These are phyloP conservation scores for Coprinopsis marcescibilis DNA, from an alignment of 768 basidiomycete species.

Conservation along the genomic window DNA sequence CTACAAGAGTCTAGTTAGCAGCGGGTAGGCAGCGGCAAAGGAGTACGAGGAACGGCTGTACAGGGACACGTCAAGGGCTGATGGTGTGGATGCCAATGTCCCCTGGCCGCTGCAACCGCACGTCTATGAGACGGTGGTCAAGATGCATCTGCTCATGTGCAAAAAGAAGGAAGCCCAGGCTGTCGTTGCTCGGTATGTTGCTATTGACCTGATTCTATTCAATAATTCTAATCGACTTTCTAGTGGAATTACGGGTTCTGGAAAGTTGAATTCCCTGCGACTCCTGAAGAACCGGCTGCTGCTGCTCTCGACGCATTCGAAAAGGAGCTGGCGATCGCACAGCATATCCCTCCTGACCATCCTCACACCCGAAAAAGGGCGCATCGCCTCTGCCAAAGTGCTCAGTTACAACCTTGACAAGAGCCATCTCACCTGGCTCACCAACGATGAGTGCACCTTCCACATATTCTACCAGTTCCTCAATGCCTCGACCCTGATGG, in stretches of 20 bases:
- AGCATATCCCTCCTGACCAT: constrained; percentile 74
- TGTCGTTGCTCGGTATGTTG: constrained; percentile 66
- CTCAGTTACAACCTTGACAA: constrained; percentile 86
- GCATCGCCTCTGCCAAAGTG: constrained; percentile 72
- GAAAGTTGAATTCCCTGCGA: constrained; percentile 70
- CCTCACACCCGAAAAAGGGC: constrained; percentile 62
- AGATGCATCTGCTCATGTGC: constrained; percentile 78
- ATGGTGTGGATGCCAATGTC: constrained; percentile 36
- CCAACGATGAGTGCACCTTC: constrained; percentile 81
- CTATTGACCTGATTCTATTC: neutral
- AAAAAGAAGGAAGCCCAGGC: constrained; percentile 73
- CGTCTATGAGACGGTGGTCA: constrained; percentile 81
- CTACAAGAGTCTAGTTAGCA: constrained; percentile 73
- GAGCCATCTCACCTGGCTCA: constrained; percentile 66
- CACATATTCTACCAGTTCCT: constrained; percentile 93
- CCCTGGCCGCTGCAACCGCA: constrained; percentile 77
- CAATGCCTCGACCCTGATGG: constrained; percentile 74
- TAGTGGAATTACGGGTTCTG: constrained; percentile 87
- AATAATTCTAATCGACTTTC: constrained; percentile 11
- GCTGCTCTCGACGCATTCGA: constrained; percentile 78
- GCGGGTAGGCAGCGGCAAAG: constrained; percentile 74
- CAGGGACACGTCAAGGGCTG: constrained; percentile 66
- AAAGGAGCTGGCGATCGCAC: constrained; percentile 62
- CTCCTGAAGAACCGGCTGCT: constrained; percentile 79
- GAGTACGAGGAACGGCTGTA: constrained; percentile 82